Evolutionary conservation across 306 rosid genomes (phyloP), one percentile per base, ranked within the genome.

Genomic region (Carpinus fangiana): DNA sequence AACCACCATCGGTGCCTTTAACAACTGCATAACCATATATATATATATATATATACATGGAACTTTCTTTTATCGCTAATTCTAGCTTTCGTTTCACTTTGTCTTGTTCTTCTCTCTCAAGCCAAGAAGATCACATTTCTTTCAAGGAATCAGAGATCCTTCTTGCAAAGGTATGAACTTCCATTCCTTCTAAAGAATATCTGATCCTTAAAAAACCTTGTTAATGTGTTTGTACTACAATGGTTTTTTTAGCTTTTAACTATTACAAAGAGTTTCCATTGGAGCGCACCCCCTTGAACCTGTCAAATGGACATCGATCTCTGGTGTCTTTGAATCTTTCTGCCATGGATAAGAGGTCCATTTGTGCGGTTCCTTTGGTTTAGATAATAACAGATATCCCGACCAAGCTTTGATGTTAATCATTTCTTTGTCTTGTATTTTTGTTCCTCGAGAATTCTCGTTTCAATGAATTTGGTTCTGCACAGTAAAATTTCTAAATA

Each of bases 61-160:
- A 76, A 55, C 60, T 62, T 82, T 72, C 38, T 61, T 82, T 82
- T 77, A 70, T 90, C 81, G 81, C 69, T 47, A 16, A 85, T 82
- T 57, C 84, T 80, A 86, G 85, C 71, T 73, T 88, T 77, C 86
- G 77, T 79, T 76, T 54, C 68, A 78, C 85, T 82, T 78, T 82
- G 64, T 83, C 74, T 78, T 73, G 51, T 74, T 55, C 43, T 64
- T 46, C 73, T 31, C 66, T 52, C 76, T 43, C 46, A 13, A 21
- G 10, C 8, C 65, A 67, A 3, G 11, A 47, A 41, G 4, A 20
- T 3, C 14, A 66, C 72, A 66, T 66, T 66, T 12, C 28, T n/a
- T 66, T 43, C 51, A 41, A 18, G 73, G 36, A 66, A 87, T 81
- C 87, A 72, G 84, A 79, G 78, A 75, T 79, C 71, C 78, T 78